phyloP scores from a whole-genome alignment of 192 early-diverging fungal species.

The Podila minutissima region DNA sequence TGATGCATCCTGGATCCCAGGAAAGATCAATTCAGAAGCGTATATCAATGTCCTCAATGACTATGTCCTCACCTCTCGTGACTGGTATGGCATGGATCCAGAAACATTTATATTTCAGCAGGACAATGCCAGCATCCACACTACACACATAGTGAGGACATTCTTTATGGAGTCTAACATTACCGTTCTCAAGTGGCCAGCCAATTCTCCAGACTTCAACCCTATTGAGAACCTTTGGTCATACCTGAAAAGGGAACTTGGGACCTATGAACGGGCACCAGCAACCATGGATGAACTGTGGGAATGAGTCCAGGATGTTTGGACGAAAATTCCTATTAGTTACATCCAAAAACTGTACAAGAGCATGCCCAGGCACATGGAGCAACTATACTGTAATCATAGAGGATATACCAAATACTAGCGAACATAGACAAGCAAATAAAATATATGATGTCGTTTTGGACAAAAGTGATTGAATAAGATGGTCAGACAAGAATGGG shows the following conservation, averaged over 20 bases:
- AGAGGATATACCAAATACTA: background rate
- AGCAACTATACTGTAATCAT: background rate
- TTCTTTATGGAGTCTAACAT: background rate
- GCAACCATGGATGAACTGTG: background rate
- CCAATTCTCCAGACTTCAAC: background rate
- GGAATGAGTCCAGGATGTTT: background rate
- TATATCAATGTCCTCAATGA: background rate
- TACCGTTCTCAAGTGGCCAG: background rate
- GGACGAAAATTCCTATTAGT: background rate
- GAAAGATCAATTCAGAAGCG: background rate
- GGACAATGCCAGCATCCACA: constrained; percentile 4
- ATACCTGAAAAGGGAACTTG: background rate
- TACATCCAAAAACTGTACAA: background rate
- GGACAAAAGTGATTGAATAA: too few relatives aligned
- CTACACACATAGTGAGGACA: background rate
- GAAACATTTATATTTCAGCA: constrained; percentile 3
- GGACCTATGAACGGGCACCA: background rate
- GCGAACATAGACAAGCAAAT: too few relatives aligned
- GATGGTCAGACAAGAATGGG: too few relatives aligned
- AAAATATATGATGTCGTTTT: too few relatives aligned
- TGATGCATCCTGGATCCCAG: background rate
- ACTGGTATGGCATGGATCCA: background rate
- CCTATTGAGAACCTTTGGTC: background rate
- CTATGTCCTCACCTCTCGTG: background rate
- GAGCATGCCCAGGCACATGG: background rate